A percentile compares a stretch with the other conserved stretches of the same genome.
These are phyloP conservation scores for Amanita thiersii DNA, from an alignment of 768 basidiomycete genomes.

Conservation along the genomic window DNA sequence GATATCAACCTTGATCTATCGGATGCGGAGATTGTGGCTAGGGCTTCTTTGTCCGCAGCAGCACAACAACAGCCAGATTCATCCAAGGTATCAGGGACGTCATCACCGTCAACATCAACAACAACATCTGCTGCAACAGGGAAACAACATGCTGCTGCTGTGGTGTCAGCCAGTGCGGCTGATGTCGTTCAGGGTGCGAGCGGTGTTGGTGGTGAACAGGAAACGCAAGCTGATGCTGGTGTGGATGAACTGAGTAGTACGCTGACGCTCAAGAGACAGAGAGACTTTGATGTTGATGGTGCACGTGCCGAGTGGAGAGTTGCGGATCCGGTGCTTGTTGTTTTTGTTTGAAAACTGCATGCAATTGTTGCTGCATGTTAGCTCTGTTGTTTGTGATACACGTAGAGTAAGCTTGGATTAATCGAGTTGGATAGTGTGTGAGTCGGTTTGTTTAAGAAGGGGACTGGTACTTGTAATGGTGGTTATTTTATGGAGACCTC, in stretches of 20 bases:
- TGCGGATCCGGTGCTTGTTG: conserved; percentile 37
- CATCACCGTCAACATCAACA: too few species aligned
- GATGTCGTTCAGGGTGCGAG: background rate
- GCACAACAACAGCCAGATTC: too few species aligned
- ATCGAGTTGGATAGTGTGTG: too few species aligned
- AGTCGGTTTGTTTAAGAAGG: too few species aligned
- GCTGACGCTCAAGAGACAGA: conserved; percentile 47
- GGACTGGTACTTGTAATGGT: too few species aligned
- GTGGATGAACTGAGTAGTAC: conserved; percentile 20
- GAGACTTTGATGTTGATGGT: conserved; percentile 50
- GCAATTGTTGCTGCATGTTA: background rate
- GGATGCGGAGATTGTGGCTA: conserved; percentile 45
- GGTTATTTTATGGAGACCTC: too few species aligned
- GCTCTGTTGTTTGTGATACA: background rate
- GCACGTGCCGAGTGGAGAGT: conserved; percentile 67
- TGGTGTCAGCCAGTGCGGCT: background rate
- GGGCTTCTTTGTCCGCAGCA: too few species aligned
- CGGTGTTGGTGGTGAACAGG: background rate
- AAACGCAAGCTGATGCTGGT: conserved; percentile 1
- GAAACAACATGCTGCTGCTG: too few species aligned
- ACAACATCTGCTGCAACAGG: too few species aligned
- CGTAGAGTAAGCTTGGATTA: background rate
- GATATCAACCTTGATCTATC: conserved; percentile 50
- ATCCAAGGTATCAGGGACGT: too few species aligned
- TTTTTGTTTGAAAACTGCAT: conserved; percentile 25